phyloP scores from a whole-genome alignment of 2,329 filamentous ascomycete species.

The Aspergillus arachidicola region DNA sequence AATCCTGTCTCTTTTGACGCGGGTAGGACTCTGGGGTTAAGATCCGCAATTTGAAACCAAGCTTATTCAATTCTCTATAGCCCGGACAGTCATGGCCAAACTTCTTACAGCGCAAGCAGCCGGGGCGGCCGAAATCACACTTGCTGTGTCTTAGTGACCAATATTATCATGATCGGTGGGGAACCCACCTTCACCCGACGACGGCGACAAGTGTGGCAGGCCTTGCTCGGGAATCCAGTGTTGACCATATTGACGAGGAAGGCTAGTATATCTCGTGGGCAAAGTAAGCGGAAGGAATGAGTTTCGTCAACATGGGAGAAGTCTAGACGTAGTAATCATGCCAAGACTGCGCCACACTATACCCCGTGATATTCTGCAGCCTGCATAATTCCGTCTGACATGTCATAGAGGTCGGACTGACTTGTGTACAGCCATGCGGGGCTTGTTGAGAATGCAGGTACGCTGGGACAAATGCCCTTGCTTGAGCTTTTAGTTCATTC shows the following conservation, averaged over 20 bases:
- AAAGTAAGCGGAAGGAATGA: neutral
- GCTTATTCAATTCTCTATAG: neutral
- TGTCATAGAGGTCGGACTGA: too few relatives aligned
- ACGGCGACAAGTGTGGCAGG: neutral
- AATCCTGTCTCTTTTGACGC: neutral
- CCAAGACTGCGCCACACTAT: neutral
- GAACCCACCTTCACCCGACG: neutral
- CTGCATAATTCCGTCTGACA: too few relatives aligned
- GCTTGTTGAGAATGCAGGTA: too few relatives aligned
- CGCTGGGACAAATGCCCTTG: too few relatives aligned
- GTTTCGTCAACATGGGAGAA: neutral
- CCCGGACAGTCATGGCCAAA: neutral
- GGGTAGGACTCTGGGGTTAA: neutral
- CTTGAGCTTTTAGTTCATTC: too few relatives aligned
- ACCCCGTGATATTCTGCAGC: too few relatives aligned
- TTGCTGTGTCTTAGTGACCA: neutral
- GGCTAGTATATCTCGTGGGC: neutral
- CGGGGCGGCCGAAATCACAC: neutral
- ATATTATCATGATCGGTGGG: neutral
- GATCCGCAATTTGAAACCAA: neutral
- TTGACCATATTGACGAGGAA: neutral
- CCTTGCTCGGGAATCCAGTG: neutral
- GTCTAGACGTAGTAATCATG: neutral
- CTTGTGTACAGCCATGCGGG: too few relatives aligned
- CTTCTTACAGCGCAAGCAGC: neutral